Evolutionary conservation across 441 rosid species (phyloP).

Genomic region (Mallotus repandus): DNA sequence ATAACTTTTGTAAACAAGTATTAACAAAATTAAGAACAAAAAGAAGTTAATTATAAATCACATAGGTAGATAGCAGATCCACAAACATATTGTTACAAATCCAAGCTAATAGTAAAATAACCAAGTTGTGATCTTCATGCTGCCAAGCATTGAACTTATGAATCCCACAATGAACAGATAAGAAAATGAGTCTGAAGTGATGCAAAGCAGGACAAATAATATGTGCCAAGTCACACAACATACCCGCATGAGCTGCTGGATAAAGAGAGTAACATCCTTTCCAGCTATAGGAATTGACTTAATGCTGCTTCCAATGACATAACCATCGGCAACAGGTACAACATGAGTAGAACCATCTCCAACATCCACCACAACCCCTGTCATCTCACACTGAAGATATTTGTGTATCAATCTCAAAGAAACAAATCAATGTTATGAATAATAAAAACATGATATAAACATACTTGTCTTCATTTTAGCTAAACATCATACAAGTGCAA

Average conservation of each 20-base stretch:
- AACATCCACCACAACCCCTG: slow-evolving; percentile 98
- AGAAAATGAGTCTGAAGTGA: background rate
- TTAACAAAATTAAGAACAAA: background rate
- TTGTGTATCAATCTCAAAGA: slow-evolving; percentile 43
- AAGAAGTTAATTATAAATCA: background rate
- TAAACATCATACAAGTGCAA: background rate
- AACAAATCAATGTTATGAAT: slow-evolving; percentile 14
- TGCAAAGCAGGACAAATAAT: background rate
- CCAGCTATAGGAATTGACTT: slow-evolving; percentile 92
- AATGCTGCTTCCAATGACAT: slow-evolving; percentile 96
- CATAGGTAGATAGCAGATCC: background rate
- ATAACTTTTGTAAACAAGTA: slow-evolving; percentile 2
- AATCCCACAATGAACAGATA: background rate
- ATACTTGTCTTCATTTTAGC: background rate
- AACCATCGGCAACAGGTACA: slow-evolving; percentile 99
- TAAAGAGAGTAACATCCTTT: slow-evolving; percentile 84
- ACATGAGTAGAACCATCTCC: slow-evolving; percentile 97
- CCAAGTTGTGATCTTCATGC: background rate
- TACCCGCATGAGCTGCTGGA: slow-evolving; percentile 99
- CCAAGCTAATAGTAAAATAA: background rate
- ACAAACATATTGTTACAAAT: background rate
- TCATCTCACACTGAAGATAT: slow-evolving; percentile 95
- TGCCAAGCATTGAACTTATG: background rate
- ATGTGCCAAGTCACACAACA: slow-evolving; percentile 14
- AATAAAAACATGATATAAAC: slow-evolving; percentile 11